phyloP scores from a whole-genome alignment of 495 filamentous ascomycete species.

The Tetracladium marchalianum region DNA sequence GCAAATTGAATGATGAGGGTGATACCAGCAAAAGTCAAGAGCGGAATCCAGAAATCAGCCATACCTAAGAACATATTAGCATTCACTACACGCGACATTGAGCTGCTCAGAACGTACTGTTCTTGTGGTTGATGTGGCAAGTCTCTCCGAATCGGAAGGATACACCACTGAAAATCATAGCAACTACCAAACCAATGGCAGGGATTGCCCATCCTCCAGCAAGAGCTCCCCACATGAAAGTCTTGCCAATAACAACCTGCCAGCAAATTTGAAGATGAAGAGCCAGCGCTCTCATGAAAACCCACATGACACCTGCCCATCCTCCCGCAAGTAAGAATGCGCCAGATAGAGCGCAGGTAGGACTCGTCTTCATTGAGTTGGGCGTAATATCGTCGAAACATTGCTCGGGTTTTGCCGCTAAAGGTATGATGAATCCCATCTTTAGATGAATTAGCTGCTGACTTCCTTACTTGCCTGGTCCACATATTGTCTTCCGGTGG shows the following conservation, averaged over 20 bases:
- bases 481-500: too few species aligned
- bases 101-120: conserved; percentile 7
- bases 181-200: conserved; percentile 56
- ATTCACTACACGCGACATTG: not conserved
- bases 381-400: conserved; percentile 89
- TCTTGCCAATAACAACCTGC: conserved; percentile 80
- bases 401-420: conserved; percentile 68
- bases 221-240: conserved; percentile 84
- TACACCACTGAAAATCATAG: conserved; percentile 78
- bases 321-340: conserved; percentile 78
- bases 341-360: conserved; percentile 81
- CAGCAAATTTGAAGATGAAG: conserved; percentile 97
- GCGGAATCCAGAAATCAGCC: conserved; percentile 81
- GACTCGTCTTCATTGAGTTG: conserved; percentile 76
- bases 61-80: conserved; percentile 34
- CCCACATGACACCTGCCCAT: conserved; percentile 74
- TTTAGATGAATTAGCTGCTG: conserved; percentile 19
- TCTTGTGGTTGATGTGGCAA: conserved; percentile 38
- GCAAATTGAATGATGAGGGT: conserved; percentile 73
- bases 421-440: conserved; percentile 85
- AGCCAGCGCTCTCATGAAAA: conserved; percentile 81
- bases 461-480: not conserved
- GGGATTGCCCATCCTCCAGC: conserved; percentile 76
- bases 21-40: conserved; percentile 68
- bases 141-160: conserved; percentile 87